These are phyloP conservation scores for Fraxinus platypoda DNA, from an alignment of 305 asterid genomes.

Conservation along the genomic window DNA sequence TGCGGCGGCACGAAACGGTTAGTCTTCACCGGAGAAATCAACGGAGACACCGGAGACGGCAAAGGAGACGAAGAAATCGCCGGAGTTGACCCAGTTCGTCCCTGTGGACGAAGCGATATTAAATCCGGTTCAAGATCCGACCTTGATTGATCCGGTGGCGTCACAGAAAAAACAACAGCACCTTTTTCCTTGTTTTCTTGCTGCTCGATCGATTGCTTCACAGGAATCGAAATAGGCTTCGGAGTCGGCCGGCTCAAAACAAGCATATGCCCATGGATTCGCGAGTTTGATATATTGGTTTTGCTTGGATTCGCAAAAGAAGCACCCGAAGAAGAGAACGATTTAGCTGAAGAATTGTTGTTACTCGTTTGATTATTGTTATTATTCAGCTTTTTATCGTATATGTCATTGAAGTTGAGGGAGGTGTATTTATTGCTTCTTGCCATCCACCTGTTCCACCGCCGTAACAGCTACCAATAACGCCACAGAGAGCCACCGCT, in stretches of 20 bases:
- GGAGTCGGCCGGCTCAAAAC: conserved; percentile 70
- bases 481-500: conserved; percentile 56
- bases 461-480: conserved; percentile 29
- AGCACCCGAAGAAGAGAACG: conserved; percentile 4
- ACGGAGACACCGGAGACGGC: conserved; percentile 46
- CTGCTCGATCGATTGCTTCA: conserved; percentile 18
- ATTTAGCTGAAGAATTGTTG: conserved; percentile 31
- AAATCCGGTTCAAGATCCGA: conserved; percentile 34
- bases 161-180: conserved; percentile 17
- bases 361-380: conserved; percentile 25
- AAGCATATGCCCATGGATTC: conserved; percentile 88
- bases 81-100: conserved; percentile 57
- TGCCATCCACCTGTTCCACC: conserved; percentile 73
- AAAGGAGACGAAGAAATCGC: conserved; percentile 30
- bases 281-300: conserved; percentile 47
- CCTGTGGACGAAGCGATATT: conserved; percentile 67
- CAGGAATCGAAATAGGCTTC: conserved; percentile 48
- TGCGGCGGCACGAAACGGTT: conserved; percentile 71
- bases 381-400: conserved; percentile 52
- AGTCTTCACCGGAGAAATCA: conserved; percentile 44
- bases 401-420: conserved; percentile 71
- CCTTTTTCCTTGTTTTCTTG: conserved; percentile 26
- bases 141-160: conserved; percentile 34
- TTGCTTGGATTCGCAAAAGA: conserved; percentile 37
- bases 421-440: conserved; percentile 74